phyloP scores from a whole-genome alignment of 2,329 filamentous ascomycete species.

The Ambrosiella xylebori region DNA sequence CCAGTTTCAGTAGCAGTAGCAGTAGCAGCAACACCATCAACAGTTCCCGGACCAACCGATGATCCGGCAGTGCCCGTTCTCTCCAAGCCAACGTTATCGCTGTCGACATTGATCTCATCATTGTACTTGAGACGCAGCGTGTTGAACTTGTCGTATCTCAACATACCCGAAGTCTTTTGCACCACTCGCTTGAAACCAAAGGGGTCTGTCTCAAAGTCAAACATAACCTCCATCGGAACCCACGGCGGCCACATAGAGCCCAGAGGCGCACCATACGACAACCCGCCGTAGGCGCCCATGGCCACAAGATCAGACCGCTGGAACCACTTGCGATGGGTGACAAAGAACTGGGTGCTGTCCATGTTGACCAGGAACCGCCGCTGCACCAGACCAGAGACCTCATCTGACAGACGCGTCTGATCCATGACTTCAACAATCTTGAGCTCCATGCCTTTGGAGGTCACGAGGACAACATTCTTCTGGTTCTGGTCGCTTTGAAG shows the following conservation, averaged over 20 bases:
- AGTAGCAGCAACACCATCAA: not conserved
- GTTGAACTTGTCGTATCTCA: slow-evolving; percentile 97
- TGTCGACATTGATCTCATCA: slow-evolving; percentile 64
- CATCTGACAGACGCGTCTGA: slow-evolving; percentile 78
- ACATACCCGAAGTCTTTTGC: slow-evolving; percentile 83
- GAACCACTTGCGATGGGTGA: slow-evolving; percentile 86
- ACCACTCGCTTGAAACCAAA: slow-evolving; percentile 98
- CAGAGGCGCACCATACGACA: slow-evolving; percentile 69
- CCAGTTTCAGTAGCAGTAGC: not conserved
- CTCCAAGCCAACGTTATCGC: slow-evolving; percentile 50
- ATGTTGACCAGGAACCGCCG: slow-evolving; percentile 85
- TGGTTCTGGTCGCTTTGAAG: slow-evolving; percentile 96
- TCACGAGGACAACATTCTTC: slow-evolving; percentile 90
- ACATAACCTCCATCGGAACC: slow-evolving; percentile 97
- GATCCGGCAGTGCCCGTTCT: slow-evolving; percentile 34
- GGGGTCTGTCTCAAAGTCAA: slow-evolving; percentile 81
- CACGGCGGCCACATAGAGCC: slow-evolving; percentile 92
- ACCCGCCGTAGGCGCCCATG: slow-evolving; percentile 64
- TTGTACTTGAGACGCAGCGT: slow-evolving; percentile 92
- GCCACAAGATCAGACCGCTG: slow-evolving; percentile 58
- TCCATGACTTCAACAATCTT: slow-evolving; percentile 98
- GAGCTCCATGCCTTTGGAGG: slow-evolving; percentile 93
- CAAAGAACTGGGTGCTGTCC: slow-evolving; percentile 97
- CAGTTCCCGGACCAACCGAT: not conserved
- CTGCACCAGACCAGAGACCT: slow-evolving; percentile 88